Conservation (phyloP, 129 eudicot genomes). For the Solidago caesia region DNA sequence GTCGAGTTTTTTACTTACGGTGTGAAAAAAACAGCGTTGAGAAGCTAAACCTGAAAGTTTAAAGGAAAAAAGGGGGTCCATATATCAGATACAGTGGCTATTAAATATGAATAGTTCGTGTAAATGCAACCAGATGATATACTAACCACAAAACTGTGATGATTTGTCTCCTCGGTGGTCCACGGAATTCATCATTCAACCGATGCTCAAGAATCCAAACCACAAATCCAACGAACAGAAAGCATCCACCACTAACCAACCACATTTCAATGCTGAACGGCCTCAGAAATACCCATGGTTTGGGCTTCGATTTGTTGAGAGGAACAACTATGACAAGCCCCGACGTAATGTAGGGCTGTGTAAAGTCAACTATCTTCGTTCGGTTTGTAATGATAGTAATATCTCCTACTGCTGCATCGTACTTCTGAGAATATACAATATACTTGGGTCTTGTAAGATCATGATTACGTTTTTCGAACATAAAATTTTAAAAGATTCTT, state of each 20-base stretch:
- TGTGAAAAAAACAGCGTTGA: conserved; percentile 52
- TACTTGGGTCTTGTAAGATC: not conserved
- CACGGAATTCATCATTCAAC: conserved; percentile 61
- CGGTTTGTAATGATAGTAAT: conserved; percentile 43
- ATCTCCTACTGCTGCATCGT: conserved; percentile 53
- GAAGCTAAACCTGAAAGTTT: conserved; percentile 59
- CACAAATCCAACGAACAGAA: conserved; percentile 44
- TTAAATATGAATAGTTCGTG: not conserved
- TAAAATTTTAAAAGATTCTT: not conserved
- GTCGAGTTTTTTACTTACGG: conserved; percentile 3
- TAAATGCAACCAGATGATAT: not conserved
- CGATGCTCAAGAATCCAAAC: conserved; percentile 61
- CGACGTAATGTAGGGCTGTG: conserved; percentile 46
- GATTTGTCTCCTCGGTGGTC: conserved; percentile 50
- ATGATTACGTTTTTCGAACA: no score
- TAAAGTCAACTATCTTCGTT: conserved; percentile 49
- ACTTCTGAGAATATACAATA: conserved; percentile 27
- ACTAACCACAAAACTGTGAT: conserved; percentile 51
- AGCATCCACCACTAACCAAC: conserved; percentile 37
- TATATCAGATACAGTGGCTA: not conserved
- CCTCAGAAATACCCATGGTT: conserved; percentile 43
- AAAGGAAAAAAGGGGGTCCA: not conserved
- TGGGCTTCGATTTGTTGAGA: conserved; percentile 24
- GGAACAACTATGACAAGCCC: conserved; percentile 58
- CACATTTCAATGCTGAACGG: conserved; percentile 47